phyloP scores from a whole-genome alignment of 2,329 filamentous ascomycete genomes.

The Ophiostoma pallidulum region DNA sequence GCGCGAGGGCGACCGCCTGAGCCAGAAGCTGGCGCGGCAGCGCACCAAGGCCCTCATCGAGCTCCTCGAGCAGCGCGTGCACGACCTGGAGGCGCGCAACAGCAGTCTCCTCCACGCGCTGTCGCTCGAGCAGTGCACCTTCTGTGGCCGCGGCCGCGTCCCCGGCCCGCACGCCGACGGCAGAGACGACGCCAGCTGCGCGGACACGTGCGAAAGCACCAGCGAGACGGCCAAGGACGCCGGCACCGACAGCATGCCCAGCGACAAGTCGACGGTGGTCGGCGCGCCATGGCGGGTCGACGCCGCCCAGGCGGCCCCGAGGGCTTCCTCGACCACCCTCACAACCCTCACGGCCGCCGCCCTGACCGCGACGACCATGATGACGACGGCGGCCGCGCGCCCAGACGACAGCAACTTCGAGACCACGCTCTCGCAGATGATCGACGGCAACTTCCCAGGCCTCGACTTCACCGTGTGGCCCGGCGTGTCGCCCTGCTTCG shows the following conservation, averaged over 20 bases:
- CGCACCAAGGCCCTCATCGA: conserved; percentile 1
- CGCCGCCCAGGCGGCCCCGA: too few species aligned
- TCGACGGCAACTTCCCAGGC: neutral
- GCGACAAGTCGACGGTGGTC: too few species aligned
- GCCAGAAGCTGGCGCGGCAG: conserved; percentile 4
- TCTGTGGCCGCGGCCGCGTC: neutral
- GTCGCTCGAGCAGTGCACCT: too few species aligned
- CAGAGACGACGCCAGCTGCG: neutral
- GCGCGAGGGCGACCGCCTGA: conserved; percentile 5
- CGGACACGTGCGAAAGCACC: neutral
- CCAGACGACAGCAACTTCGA: neutral
- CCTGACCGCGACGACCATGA: too few species aligned
- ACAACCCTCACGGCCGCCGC: too few species aligned
- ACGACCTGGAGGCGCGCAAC: conserved; percentile 1
- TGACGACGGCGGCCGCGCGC: too few species aligned
- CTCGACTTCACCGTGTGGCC: conserved; percentile 3
- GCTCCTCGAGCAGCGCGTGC: neutral
- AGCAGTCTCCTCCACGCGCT: neutral
- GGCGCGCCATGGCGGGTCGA: too few species aligned
- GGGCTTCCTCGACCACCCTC: too few species aligned
- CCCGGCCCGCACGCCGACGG: neutral
- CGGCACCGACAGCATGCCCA: neutral
- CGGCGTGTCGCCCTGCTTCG: neutral
- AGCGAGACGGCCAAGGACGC: neutral
- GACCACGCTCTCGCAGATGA: neutral